Base-by-base conservation (phyloP, 768 basidiomycete species). In the Pleurotus cornucopiae region DNA sequence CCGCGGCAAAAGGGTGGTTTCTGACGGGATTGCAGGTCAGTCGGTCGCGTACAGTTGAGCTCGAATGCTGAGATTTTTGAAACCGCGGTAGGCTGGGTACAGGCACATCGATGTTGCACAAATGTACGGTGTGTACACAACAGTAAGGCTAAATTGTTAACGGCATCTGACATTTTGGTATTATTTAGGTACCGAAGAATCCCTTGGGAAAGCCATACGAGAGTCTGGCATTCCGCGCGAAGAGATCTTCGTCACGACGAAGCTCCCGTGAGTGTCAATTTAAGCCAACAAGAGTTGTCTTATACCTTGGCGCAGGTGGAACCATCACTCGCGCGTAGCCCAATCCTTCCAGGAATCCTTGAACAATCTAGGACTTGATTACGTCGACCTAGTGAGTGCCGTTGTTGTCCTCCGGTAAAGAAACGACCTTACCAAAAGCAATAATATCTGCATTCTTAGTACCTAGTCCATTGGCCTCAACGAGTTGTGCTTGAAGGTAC, bases 381-480 rank as follows among this genome's bases (percentile, higher is more conserved):
- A 83, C 60, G 70, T 81, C 46, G 82, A 83, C 64, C 69, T 82
- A 45, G 51, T 53, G 16, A 20, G 51, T 53, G 5, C 20, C 9
- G 13, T 16, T 18, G 2, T 12, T 5, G 2, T 37, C 9, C n/a
- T 18, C 0, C 1, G 46, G 71, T 71, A 44, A 11, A 64, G 57
- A n/a, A 46, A 7, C 5, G 46, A 20, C 38, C 26, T 34, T 7
- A 25, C 21, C 34, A 16, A 14, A 16, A 0, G 16, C 5, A n/a
- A 16, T 18, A 4, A 51, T 16, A 25, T 16, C 34, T 20, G 6
- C 51, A 1, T 20, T 5, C 14, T 9, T 20, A 81, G 77, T 82
- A 76, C 57, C 67, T 83, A 3, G 62, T 82, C 49, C 81, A 83
- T 57, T 82, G 74, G 72, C 81, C 80, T 30, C 76, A 77, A 63